Conservation (phyloP, 2,329 filamentous ascomycete genomes). For the Pseudodiploospora longispora region DNA sequence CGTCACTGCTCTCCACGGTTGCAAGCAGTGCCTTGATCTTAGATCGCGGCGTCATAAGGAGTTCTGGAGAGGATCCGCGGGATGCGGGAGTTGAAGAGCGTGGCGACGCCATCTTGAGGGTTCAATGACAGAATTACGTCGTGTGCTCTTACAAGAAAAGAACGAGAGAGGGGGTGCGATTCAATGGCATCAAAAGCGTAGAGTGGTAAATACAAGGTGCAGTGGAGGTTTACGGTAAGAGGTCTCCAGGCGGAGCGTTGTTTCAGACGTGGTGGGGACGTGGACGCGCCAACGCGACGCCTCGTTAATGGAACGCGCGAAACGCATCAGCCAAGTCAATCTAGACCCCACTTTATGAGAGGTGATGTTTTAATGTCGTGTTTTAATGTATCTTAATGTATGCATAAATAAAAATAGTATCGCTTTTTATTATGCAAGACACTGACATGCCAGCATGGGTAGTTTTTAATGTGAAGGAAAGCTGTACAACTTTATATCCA, state of each 20-base stretch:
- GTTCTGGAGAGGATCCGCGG: conserved; percentile 33
- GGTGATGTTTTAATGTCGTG: neutral
- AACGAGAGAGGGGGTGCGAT: neutral
- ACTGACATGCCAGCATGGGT: too few species aligned
- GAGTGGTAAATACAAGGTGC: too few species aligned
- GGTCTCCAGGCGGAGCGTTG: too few species aligned
- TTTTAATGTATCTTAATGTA: too few species aligned
- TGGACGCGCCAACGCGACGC: conserved; percentile 18
- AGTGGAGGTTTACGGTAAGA: too few species aligned
- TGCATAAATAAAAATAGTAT: too few species aligned
- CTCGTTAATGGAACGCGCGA: conserved; percentile 13
- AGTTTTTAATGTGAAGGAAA: too few species aligned
- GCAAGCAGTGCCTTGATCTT: conserved; percentile 49
- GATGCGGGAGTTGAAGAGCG: conserved; percentile 37
- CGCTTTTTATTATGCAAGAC: too few species aligned
- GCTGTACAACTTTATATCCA: too few species aligned
- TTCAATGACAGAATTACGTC: conserved; percentile 4
- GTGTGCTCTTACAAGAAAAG: neutral
- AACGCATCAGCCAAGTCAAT: neutral
- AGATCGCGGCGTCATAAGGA: conserved; percentile 39
- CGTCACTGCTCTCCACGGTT: conserved; percentile 41
- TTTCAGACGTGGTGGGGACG: too few species aligned
- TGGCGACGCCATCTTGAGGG: conserved; percentile 38
- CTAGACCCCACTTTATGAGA: too few species aligned
- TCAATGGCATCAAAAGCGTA: too few species aligned